These are phyloP conservation scores for Leptographium procerum DNA, from an alignment of 2,329 filamentous ascomycete genomes.

Conservation along the genomic window DNA sequence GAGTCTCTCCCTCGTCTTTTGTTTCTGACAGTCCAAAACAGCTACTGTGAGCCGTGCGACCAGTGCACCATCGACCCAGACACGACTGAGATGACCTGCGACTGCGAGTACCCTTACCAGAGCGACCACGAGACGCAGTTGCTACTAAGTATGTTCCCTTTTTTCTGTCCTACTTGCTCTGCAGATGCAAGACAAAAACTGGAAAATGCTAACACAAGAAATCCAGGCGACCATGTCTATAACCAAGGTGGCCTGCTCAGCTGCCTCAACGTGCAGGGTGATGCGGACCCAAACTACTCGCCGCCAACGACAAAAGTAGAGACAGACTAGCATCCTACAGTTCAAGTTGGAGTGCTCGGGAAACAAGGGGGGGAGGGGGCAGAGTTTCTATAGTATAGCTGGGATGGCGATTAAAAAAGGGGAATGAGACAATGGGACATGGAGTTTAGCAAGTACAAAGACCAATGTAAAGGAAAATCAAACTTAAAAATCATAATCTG, in stretches of 20 bases:
- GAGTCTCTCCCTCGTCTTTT: not conserved
- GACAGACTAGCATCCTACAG: not conserved
- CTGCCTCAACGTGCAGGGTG: conserved; percentile 3
- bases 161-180: not conserved
- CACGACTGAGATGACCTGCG: conserved; percentile 8
- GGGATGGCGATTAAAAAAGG: not conserved
- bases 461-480: not conserved
- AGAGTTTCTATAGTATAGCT: no score
- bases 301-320: not conserved
- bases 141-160: not conserved
- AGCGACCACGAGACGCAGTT: conserved; percentile 3
- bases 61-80: conserved; percentile 8
- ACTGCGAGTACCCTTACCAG: conserved; percentile 2
- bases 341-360: no score
- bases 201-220: not conserved
- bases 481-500: not conserved
- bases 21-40: not conserved
- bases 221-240: conserved; percentile 7
- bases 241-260: conserved; percentile 5
- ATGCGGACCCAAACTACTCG: not conserved
- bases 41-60: conserved; percentile 9
- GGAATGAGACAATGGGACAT: not conserved
- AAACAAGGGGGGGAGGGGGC: not conserved
- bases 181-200: not conserved
- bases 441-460: no score